These are phyloP conservation scores for Pyrus hybrid DNA, from an alignment of 331 rosid species.

Conservation along the genomic window DNA sequence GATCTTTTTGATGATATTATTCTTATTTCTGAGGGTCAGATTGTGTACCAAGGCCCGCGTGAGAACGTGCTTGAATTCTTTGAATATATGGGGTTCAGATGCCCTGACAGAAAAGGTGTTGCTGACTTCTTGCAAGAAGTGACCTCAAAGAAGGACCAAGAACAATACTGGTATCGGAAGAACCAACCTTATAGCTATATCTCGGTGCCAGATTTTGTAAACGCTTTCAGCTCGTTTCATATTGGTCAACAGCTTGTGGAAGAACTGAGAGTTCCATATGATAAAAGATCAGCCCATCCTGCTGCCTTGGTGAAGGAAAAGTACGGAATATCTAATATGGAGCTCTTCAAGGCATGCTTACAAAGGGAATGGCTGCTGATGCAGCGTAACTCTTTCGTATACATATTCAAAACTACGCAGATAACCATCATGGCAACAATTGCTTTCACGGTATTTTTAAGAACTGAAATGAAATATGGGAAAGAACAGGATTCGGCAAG, in stretches of 20 bases:
- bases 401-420: slow-evolving; percentile 41
- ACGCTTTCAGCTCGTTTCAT: slow-evolving; percentile 24
- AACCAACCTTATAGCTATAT: slow-evolving; percentile 27
- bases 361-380: slow-evolving; percentile 45
- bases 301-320: slow-evolving; percentile 32
- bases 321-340: slow-evolving; percentile 32
- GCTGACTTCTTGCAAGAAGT: slow-evolving; percentile 50
- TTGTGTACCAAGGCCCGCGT: slow-evolving; percentile 41
- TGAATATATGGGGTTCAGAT: slow-evolving; percentile 37
- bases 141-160: slow-evolving; percentile 52
- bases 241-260: slow-evolving; percentile 27
- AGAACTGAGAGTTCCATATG: slow-evolving; percentile 29
- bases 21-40: slow-evolving; percentile 31
- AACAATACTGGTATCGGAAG: slow-evolving; percentile 36
- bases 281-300: slow-evolving; percentile 22
- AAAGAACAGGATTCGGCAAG: background rate
- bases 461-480: slow-evolving; percentile 22
- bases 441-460: slow-evolving; percentile 21
- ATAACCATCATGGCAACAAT: slow-evolving; percentile 29
- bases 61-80: slow-evolving; percentile 34
- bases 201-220: slow-evolving; percentile 23
- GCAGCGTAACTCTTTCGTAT: slow-evolving; percentile 33
- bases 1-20: slow-evolving; percentile 40
- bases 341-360: slow-evolving; percentile 45
- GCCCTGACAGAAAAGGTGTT: slow-evolving; percentile 39